phyloP scores from a whole-genome alignment of 208 protist genomes.

The Leishmania gerbilli region DNA sequence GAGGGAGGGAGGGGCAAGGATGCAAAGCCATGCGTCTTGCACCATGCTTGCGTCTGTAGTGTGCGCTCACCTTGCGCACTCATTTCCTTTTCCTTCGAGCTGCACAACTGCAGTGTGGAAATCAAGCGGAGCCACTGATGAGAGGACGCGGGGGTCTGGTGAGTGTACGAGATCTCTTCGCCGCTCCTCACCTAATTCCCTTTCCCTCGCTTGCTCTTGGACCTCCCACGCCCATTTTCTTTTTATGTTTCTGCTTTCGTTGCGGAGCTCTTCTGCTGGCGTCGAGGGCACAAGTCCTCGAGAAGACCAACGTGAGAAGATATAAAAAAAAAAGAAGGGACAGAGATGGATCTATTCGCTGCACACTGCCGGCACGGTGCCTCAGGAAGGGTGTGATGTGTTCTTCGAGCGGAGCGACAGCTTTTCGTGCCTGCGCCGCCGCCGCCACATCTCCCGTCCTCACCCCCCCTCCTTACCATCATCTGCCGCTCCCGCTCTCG shows the following conservation, averaged over 20 bases:
- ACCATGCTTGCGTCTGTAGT: background rate
- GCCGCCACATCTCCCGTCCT: background rate
- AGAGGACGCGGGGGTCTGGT: background rate
- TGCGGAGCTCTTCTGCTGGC: no score
- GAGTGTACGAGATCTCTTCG: background rate
- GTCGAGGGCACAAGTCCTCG: no score
- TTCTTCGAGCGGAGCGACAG: background rate
- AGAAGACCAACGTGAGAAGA: no score
- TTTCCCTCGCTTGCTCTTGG: no score
- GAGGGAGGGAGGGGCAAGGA: background rate
- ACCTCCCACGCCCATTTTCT: background rate
- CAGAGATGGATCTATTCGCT: no score
- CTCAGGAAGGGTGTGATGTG: no score
- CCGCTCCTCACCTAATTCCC: background rate
- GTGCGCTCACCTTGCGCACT: background rate
- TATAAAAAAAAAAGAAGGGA: no score
- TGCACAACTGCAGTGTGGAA: background rate
- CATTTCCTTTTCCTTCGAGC: background rate
- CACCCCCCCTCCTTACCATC: background rate
- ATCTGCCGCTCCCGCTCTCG: background rate
- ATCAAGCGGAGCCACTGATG: background rate
- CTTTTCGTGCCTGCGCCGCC: background rate
- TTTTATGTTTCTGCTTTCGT: background rate
- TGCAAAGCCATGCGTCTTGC: background rate
- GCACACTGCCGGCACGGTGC: no score